A percentile compares a stretch with the other conserved stretches of the same genome.
phyloP scores from a whole-genome alignment of 257 asterid genomes.

The Fraxinus cuspidata region DNA sequence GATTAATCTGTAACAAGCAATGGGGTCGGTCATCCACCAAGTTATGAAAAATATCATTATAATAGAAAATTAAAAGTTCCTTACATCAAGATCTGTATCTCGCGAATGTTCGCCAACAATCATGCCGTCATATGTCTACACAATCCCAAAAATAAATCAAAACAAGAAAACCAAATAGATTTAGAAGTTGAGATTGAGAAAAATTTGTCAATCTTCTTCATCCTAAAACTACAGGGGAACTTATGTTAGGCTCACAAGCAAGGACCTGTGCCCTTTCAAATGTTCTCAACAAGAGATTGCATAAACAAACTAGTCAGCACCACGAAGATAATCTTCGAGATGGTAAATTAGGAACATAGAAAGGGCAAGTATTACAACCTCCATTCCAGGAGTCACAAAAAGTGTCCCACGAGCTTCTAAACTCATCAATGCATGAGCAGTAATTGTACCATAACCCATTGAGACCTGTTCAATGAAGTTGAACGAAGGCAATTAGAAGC shows the following conservation, averaged over 20 bases:
- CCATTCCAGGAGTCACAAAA: constrained; percentile 90
- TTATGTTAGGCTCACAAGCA: neutral
- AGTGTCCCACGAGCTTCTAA: constrained; percentile 93
- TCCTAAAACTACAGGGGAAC: neutral
- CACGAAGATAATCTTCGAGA: neutral
- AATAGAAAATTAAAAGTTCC: constrained; percentile 26
- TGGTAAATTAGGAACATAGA: neutral
- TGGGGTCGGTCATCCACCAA: constrained; percentile 29
- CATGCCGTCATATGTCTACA: constrained; percentile 99
- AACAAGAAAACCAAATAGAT: neutral
- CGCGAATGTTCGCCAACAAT: constrained; percentile 97
- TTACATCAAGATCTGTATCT: constrained; percentile 96
- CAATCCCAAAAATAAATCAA: constrained; percentile 19
- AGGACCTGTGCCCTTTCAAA: neutral
- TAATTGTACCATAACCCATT: constrained; percentile 78
- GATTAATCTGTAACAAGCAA: constrained; percentile 68
- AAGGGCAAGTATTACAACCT: constrained; percentile 42
- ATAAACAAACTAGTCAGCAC: neutral
- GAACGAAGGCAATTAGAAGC: constrained; percentile 23
- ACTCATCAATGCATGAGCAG: constrained; percentile 88
- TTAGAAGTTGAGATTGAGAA: constrained; percentile 12
- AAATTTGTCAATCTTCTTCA: constrained; percentile 20
- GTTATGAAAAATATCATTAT: neutral
- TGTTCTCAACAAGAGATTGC: neutral
- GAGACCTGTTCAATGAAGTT: constrained; percentile 66